Evolutionary conservation across 140 eudicot genomes (phyloP), one percentile per base, ranked within the genome.

Genomic region (Bidens hawaiensis): DNA sequence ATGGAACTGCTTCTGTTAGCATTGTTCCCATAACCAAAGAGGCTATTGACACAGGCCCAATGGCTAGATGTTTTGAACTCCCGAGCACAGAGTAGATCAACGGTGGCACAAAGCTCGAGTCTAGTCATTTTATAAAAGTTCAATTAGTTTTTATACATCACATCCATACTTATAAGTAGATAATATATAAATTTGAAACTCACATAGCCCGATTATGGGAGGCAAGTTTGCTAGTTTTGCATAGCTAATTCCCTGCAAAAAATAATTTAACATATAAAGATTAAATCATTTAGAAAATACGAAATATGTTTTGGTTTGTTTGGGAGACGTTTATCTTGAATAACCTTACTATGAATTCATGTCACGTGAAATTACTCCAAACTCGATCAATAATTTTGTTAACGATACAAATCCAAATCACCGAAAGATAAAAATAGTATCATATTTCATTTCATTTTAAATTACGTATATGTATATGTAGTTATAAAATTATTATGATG

Each of bases 151-250:
- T 7, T 0, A 13, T n/a, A 60, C 1, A 6, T 47, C 5, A 26
- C 7, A 8, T 8, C 42, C n/a, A n/a, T 36, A 36, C 9, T 13
- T 13, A 13, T 36, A 36, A 36, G 42, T 36, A 9, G 13, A 36
- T 36, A 2, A 38, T 11, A 38, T 11, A 8, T 38, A 5, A 23
- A 2, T 3, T 21, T 24, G 10, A 45, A 17, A 73, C 99, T 88
- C 77, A 94, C 99, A 94, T 49, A 94, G 73, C 12, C 99, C 99
- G 63, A 94, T 69, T 41, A 88, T 94, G 7, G 99, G 99, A 47
- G 97, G 97, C 79, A 94, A 81, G 67, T 85, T 88, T 75, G 99
- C 99, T 47, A 94, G 97, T 70, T 94, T 94, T 8, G 99, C 99
- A 70, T 94, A 94, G 72, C 99, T 94, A 31, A 94, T 94, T 2